A percentile compares a stretch with the other conserved stretches of the same genome.
Evolutionary conservation across 148 eudicot genomes (phyloP).

Genomic region (Mesembryanthemum crystallinum): DNA sequence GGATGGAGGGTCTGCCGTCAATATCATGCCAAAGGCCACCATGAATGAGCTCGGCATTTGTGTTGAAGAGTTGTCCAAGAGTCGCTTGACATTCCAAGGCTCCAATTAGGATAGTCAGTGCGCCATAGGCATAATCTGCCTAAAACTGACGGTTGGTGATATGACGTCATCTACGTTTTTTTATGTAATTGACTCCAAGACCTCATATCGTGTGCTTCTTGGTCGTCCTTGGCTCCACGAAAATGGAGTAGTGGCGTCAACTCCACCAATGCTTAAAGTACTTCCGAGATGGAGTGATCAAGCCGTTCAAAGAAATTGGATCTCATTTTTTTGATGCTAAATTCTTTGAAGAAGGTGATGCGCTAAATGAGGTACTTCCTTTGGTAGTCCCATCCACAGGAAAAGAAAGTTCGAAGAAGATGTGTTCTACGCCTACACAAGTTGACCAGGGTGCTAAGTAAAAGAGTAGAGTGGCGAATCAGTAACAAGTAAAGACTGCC

Average conservation of each 20-base stretch:
- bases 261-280: conserved; percentile 1
- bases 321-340: neutral
- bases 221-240: neutral
- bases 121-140: neutral
- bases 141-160: neutral
- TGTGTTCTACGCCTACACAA: neutral
- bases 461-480: neutral
- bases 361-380: neutral
- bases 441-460: neutral
- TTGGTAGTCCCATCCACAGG: neutral
- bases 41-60: conserved; percentile 7
- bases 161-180: neutral
- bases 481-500: neutral
- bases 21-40: conserved; percentile 15
- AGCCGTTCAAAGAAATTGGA: neutral
- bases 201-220: neutral
- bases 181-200: neutral
- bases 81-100: neutral
- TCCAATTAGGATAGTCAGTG: neutral
- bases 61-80: neutral
- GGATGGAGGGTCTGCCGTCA: neutral
- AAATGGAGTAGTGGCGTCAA: neutral
- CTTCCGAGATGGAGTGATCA: neutral
- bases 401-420: neutral
- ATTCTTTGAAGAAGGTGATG: neutral